Percentiles rank a stretch among this genome's conserved stretches.
Conservation (phyloP, 768 basidiomycete species). For the Russula brevipes region DNA sequence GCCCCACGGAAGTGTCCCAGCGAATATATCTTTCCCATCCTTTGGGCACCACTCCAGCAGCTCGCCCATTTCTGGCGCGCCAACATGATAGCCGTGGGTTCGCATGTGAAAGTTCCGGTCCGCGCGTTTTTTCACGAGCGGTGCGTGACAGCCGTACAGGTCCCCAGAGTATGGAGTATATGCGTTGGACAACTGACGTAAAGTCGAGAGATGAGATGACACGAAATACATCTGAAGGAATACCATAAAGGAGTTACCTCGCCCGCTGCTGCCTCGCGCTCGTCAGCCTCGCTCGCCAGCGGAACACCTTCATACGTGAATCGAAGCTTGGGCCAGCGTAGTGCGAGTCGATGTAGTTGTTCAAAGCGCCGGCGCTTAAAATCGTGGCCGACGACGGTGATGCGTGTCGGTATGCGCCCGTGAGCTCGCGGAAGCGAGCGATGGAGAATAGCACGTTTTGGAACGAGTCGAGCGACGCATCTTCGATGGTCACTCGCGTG, state of each 20-base stretch:
- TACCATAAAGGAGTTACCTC: slow-evolving; percentile 49
- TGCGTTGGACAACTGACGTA: slow-evolving; percentile 62
- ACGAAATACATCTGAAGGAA: neutral
- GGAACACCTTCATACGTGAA: slow-evolving; percentile 85
- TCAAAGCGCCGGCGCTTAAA: slow-evolving; percentile 83
- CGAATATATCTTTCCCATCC: slow-evolving; percentile 40
- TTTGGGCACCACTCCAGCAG: slow-evolving; percentile 83
- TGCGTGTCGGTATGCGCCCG: slow-evolving; percentile 64
- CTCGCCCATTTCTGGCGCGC: slow-evolving; percentile 63
- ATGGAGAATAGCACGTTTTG: slow-evolving; percentile 89
- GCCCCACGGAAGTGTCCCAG: slow-evolving; percentile 57
- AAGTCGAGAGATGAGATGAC: slow-evolving; percentile 19
- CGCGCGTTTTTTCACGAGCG: slow-evolving; percentile 63
- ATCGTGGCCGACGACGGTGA: slow-evolving; percentile 88
- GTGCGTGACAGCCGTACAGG: slow-evolving; percentile 79
- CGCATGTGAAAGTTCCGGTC: slow-evolving; percentile 62
- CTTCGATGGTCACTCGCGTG: slow-evolving; percentile 61
- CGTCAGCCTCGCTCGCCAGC: slow-evolving; percentile 42
- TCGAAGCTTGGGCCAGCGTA: slow-evolving; percentile 61
- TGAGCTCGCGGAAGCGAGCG: slow-evolving; percentile 85
- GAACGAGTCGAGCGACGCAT: slow-evolving; percentile 84
- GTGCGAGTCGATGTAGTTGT: slow-evolving; percentile 75
- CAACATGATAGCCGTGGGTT: slow-evolving; percentile 76
- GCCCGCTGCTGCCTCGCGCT: slow-evolving; percentile 52
- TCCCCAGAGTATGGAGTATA: slow-evolving; percentile 73